Evolutionary conservation across 139 green algal genomes (phyloP), one percentile per base, ranked within the genome.

Genomic region (Medakamo hakoo): DNA sequence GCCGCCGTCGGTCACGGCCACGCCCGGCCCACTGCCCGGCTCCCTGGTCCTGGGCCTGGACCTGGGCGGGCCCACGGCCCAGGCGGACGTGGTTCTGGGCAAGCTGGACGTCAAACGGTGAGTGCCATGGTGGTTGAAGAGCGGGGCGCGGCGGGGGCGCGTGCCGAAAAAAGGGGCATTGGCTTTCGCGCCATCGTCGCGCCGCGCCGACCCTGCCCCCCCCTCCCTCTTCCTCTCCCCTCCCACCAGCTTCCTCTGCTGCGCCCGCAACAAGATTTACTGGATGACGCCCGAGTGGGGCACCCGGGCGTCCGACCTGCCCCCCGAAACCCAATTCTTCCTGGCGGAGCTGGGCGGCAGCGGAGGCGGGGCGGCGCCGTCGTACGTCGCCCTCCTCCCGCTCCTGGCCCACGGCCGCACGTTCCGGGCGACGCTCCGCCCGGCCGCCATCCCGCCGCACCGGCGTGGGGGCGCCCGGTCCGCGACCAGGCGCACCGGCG

Each of bases 281-380:
- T 94, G 84, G 86, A 91, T 91, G 83, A 89, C 80, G 3, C 87
- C 83, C 26, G 82, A 84, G 70, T 93, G 87, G 84, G 84, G 80
- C 61, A 75, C 28, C 4, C 72, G 27, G 49, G 75, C 76, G 5
- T 32, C 60, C 30, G 52, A 79, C 24, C 29, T 96, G 57, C 85
- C 87, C 0, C 79, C 82, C 1, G 89, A 96, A 72, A 95, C 85
- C 14, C 89, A 96, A 69, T 94, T 95, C 71, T 49, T 94, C 66
- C 73, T 96, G 73, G 55, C 88, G 52, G 78, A 93, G 75, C 71
- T 91, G 31, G n/a, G n/a, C n/a, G n/a, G n/a, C n/a, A n/a, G n/a
- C n/a, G n/a, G n/a, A n/a, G n/a, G n/a, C n/a, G n/a, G n/a, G n/a
- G n/a, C n/a, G n/a, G n/a, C n/a, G n/a, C 25, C 64, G 3, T 68